Evolutionary conservation across 1,139 yeast species (phyloP).

Genomic region (Kodamaea derodonti): DNA sequence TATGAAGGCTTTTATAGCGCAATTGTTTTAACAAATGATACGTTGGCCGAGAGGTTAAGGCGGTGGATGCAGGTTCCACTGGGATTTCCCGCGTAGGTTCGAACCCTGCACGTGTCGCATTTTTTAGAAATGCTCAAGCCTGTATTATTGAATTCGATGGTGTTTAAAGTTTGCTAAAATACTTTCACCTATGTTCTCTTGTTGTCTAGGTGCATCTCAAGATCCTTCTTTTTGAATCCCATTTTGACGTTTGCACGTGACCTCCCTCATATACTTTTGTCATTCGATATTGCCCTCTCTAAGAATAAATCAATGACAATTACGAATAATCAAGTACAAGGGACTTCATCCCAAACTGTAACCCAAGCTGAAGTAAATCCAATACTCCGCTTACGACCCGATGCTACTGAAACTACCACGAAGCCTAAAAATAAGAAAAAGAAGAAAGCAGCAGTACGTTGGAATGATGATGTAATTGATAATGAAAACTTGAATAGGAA

Average conservation of each 20-base stretch:
- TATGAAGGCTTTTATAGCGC: no score
- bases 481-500: conserved; percentile 85
- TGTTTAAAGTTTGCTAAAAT: no score
- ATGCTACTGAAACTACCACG: conserved; percentile 2
- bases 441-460: conserved; percentile 53
- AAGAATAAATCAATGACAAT: no score
- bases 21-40: conserved; percentile 17
- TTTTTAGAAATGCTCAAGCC: no score
- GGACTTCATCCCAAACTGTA: neutral
- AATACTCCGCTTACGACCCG: conserved; percentile 11
- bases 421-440: conserved; percentile 3
- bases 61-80: conserved; percentile 48
- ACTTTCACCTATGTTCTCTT: no score
- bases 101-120: conserved; percentile 43
- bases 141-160: no score
- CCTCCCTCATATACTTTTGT: no score
- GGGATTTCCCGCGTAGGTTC: conserved; percentile 26
- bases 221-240: no score
- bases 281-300: no score
- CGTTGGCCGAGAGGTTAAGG: conserved; percentile 53
- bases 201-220: no score
- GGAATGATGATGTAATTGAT: conserved; percentile 85
- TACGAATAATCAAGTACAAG: neutral
- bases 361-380: conserved; percentile 8
- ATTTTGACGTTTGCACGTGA: no score